Percentiles rank a stretch among this genome's conserved stretches.
phyloP scores from a whole-genome alignment of 2,329 filamentous ascomycete species.

The Colletotrichum liriopes region DNA sequence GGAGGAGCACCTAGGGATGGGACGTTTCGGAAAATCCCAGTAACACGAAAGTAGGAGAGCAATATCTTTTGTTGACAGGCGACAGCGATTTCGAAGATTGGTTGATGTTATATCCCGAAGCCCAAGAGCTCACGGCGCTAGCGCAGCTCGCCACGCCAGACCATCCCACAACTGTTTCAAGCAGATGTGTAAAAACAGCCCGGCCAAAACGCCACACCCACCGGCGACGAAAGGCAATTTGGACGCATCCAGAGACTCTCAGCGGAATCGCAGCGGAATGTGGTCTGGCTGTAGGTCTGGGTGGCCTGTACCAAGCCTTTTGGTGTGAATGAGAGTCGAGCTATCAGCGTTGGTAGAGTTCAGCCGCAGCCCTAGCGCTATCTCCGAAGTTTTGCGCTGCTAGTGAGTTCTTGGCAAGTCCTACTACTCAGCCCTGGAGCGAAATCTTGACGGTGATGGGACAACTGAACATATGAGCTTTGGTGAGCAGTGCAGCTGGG shows the following conservation, averaged over 20 bases:
- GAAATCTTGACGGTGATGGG: too few species aligned
- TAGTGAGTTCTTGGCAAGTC: slow-evolving; percentile 9
- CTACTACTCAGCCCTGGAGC: background rate
- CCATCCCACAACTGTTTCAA: background rate
- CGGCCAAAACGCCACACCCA: background rate
- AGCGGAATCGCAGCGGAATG: background rate
- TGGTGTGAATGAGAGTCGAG: background rate
- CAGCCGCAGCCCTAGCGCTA: slow-evolving; percentile 24
- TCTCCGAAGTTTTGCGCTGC: slow-evolving; percentile 18
- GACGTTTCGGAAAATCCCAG: background rate
- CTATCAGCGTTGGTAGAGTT: slow-evolving; percentile 15
- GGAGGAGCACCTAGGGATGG: background rate
- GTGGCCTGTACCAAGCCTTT: slow-evolving; percentile 12
- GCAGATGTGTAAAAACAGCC: background rate
- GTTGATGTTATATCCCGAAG: background rate
- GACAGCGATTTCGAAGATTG: background rate
- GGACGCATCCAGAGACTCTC: background rate
- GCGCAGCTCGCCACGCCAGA: background rate
- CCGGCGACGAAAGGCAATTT: background rate
- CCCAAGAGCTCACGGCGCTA: background rate
- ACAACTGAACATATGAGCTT: too few species aligned
- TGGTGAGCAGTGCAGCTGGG: background rate
- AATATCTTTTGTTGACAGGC: background rate
- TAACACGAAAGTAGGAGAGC: background rate
- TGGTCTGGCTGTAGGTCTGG: background rate